Percentiles rank a stretch among this genome's conserved stretches.
Conservation (phyloP, 225 moss, liverwort and hornwort species). For the Pseudoscleropodium purum region DNA sequence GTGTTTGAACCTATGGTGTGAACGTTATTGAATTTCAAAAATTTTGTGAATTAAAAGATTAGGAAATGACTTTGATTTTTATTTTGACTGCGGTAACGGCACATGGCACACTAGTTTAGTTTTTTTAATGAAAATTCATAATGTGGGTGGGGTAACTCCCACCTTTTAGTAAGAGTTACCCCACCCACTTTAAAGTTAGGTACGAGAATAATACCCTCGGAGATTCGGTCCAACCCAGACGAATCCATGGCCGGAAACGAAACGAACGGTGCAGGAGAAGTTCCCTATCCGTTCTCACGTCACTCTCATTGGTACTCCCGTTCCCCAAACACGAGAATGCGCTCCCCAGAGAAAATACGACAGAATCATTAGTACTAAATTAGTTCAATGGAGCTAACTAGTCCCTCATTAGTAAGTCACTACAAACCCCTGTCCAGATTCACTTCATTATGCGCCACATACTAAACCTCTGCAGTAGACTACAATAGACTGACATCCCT, state of each 20-base stretch:
- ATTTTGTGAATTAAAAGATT: too few species aligned
- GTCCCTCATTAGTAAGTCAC: neutral
- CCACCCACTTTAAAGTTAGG: neutral
- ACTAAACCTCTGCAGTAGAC: neutral
- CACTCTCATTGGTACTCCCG: neutral
- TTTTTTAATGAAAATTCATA: neutral
- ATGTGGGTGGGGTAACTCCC: too few species aligned
- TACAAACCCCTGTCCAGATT: neutral
- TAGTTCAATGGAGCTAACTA: neutral
- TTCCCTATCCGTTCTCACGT: neutral
- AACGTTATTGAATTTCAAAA: too few species aligned
- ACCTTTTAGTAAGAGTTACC: too few species aligned
- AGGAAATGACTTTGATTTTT: too few species aligned
- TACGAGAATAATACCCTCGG: neutral
- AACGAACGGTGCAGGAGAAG: constrained; percentile 4
- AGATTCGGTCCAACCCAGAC: neutral
- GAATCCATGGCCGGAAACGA: neutral
- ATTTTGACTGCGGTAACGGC: too few species aligned
- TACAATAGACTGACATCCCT: neutral
- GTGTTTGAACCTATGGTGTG: too few species aligned
- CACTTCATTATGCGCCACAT: neutral
- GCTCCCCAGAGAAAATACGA: neutral
- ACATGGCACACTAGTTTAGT: too few species aligned
- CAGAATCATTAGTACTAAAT: neutral
- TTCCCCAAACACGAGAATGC: neutral